Evolutionary conservation across 2,329 filamentous ascomycete species (phyloP).

Genomic region (Geosmithia morbida): DNA sequence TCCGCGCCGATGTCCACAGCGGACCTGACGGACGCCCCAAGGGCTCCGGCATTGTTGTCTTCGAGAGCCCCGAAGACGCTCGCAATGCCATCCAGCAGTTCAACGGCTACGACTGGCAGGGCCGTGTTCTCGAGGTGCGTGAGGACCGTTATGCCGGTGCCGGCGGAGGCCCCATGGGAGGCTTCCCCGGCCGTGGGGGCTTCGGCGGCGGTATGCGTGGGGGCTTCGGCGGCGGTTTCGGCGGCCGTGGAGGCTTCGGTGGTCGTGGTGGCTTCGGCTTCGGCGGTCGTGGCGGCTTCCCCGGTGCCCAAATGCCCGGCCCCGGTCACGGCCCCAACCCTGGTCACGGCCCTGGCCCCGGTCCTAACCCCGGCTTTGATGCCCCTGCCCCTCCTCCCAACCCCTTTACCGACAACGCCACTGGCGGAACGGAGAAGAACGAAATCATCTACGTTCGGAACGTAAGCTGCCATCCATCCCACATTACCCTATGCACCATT

Average conservation of each 20-base stretch:
- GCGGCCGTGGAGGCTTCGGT: constrained; percentile 33
- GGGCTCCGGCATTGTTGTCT: constrained; percentile 92
- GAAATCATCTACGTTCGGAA: constrained; percentile 92
- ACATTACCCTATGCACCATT: not conserved
- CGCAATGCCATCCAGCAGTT: constrained; percentile 94
- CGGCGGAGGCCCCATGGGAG: constrained; percentile 20
- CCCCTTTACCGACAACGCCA: constrained; percentile 86
- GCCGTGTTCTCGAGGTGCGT: constrained; percentile 80
- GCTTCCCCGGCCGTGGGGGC: constrained; percentile 40
- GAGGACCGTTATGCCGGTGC: constrained; percentile 82
- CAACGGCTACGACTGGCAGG: constrained; percentile 98
- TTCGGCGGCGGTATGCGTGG: constrained; percentile 44
- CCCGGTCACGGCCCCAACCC: constrained; percentile 16
- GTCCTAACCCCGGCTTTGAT: constrained; percentile 25
- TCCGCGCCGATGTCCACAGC: constrained; percentile 89
- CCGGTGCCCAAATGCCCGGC: constrained; percentile 11
- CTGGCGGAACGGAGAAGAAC: constrained; percentile 69
- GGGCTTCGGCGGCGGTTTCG: constrained; percentile 42
- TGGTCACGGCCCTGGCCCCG: constrained; percentile 13
- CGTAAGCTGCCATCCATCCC: constrained; percentile 37
- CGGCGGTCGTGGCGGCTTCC: constrained; percentile 20
- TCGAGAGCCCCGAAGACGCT: constrained; percentile 87
- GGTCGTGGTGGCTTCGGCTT: constrained; percentile 27
- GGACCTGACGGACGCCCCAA: constrained; percentile 88
- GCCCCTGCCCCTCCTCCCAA: constrained; percentile 52